Conservation (phyloP, 495 filamentous ascomycete species). For the Aspergillus cristatus region DNA sequence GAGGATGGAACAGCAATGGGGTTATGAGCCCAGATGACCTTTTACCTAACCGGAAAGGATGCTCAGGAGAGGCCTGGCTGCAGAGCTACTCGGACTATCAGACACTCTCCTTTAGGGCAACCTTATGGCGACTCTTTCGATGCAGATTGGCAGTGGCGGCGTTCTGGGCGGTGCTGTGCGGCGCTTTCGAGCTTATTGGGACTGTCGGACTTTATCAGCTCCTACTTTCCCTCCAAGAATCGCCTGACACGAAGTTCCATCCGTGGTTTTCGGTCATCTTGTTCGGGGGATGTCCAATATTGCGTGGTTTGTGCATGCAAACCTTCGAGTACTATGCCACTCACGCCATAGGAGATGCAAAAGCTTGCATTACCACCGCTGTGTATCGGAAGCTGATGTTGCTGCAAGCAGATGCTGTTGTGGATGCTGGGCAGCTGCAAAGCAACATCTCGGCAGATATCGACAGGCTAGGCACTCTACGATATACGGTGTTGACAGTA, state of each 20-base stretch:
- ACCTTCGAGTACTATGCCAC: conserved; percentile 2
- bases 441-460: conserved; percentile 2
- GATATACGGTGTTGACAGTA: conserved; percentile 1
- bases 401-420: not conserved
- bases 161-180: not conserved
- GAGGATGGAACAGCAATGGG: not conserved
- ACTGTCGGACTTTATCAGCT: conserved; percentile 1
- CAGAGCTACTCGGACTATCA: not conserved
- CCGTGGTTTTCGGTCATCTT: not conserved
- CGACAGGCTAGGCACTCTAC: conserved; percentile 1
- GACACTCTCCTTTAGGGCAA: not conserved
- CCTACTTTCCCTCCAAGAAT: not conserved
- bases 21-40: not conserved
- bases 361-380: not conserved
- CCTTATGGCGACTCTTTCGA: not conserved
- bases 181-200: conserved; percentile 1
- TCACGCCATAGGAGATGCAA: conserved; percentile 1
- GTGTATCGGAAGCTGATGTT: not conserved
- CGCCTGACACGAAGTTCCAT: not conserved
- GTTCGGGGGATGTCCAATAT: not conserved
- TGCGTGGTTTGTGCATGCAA: conserved; percentile 2
- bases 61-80: not conserved
- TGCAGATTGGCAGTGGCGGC: not conserved
- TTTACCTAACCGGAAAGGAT: not conserved
- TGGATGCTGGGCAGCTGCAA: not conserved